A percentile compares a stretch with the other conserved stretches of the same genome.
These are phyloP conservation scores for Aspergillus puulaauensis DNA, from an alignment of 2,329 filamentous ascomycete genomes.

Conservation along the genomic window DNA sequence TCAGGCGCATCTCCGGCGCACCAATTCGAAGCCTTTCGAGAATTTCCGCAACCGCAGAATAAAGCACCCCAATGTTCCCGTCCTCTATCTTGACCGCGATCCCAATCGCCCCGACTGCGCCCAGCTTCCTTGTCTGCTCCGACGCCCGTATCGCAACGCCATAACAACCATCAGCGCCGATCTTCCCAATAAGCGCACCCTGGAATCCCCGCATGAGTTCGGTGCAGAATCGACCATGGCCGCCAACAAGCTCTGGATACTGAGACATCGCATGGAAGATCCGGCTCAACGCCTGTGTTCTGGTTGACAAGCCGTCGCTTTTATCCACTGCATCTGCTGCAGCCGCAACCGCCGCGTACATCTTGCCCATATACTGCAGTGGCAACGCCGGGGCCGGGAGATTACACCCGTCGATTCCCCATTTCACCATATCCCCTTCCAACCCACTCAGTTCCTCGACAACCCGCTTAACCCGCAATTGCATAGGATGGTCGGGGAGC, in stretches of 20 bases:
- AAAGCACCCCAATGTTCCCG: slow-evolving; percentile 46
- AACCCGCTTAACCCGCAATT: slow-evolving; percentile 17
- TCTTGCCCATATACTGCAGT: slow-evolving; percentile 34
- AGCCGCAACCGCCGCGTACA: slow-evolving; percentile 40
- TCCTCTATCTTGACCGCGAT: slow-evolving; percentile 53
- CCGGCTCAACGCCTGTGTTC: slow-evolving; percentile 28
- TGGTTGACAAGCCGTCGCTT: slow-evolving; percentile 7
- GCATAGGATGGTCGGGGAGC: slow-evolving; percentile 37
- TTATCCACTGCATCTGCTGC: slow-evolving; percentile 22
- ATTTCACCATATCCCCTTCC: slow-evolving; percentile 29
- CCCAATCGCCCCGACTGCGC: slow-evolving; percentile 37
- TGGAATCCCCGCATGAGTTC: slow-evolving; percentile 43
- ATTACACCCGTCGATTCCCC: slow-evolving; percentile 51
- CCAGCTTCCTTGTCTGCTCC: slow-evolving; percentile 36
- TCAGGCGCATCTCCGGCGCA: slow-evolving; percentile 25
- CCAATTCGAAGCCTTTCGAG: slow-evolving; percentile 46
- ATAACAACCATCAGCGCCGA: slow-evolving; percentile 53
- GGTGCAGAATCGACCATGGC: slow-evolving; percentile 50
- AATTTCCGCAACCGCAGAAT: slow-evolving; percentile 46
- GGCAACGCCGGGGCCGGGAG: slow-evolving; percentile 48
- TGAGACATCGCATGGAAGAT: slow-evolving; percentile 46
- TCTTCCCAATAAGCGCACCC: slow-evolving; percentile 46
- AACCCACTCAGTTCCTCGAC: slow-evolving; percentile 39
- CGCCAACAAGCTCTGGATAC: slow-evolving; percentile 47
- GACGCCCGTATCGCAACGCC: slow-evolving; percentile 44